These are phyloP conservation scores for Rhazya stricta DNA, from an alignment of 257 asterid species.

Conservation along the genomic window DNA sequence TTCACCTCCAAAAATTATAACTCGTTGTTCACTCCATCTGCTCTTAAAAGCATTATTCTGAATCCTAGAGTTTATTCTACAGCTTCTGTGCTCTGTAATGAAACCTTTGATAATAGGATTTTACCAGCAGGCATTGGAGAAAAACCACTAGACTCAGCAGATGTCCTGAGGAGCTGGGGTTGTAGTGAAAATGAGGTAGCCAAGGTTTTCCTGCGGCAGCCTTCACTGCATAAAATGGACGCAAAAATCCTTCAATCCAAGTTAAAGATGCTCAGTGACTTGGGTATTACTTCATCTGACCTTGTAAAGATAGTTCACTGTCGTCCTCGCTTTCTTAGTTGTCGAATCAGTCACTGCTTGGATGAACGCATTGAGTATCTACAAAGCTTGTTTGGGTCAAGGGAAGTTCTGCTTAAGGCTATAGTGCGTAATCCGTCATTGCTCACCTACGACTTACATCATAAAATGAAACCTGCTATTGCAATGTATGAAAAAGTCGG, in stretches of 20 bases:
- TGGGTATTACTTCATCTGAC: slow-evolving; percentile 52
- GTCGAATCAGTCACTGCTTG: slow-evolving; percentile 35
- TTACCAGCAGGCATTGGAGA: slow-evolving; percentile 16
- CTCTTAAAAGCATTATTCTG: slow-evolving; percentile 13
- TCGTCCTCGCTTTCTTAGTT: slow-evolving; percentile 68
- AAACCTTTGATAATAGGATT: slow-evolving; percentile 21
- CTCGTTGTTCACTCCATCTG: slow-evolving; percentile 17
- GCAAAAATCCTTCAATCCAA: slow-evolving; percentile 41
- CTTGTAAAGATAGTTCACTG: slow-evolving; percentile 56
- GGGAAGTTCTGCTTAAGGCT: slow-evolving; percentile 54
- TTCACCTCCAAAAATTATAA: slow-evolving; percentile 17
- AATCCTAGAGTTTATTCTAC: slow-evolving; percentile 27
- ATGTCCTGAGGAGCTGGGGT: slow-evolving; percentile 56
- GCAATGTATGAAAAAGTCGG: slow-evolving; percentile 56
- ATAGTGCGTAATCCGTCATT: slow-evolving; percentile 70
- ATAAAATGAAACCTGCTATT: slow-evolving; percentile 51
- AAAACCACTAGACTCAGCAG: slow-evolving; percentile 32
- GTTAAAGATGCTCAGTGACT: slow-evolving; percentile 45
- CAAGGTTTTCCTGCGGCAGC: slow-evolving; percentile 48
- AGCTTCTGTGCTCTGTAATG: slow-evolving; percentile 29
- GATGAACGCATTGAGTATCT: slow-evolving; percentile 56
- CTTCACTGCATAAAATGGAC: slow-evolving; percentile 48
- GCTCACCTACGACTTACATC: slow-evolving; percentile 63
- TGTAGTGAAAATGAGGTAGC: slow-evolving; percentile 56
- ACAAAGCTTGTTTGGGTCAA: slow-evolving; percentile 47